These are phyloP conservation scores for Kodamaea sagamina DNA, from an alignment of 805 yeast genomes.

Conservation along the genomic window DNA sequence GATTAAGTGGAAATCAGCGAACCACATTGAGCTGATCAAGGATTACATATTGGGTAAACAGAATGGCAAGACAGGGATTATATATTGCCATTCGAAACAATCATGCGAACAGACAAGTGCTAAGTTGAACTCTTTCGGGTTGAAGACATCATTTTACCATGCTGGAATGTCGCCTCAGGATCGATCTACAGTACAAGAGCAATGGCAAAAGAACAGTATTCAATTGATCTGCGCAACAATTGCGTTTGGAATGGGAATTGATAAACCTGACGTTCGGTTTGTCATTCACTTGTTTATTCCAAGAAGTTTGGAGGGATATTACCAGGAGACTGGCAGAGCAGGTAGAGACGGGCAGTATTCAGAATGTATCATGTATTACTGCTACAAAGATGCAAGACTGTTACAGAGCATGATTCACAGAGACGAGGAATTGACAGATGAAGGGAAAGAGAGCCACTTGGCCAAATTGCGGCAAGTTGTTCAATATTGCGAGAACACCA, in stretches of 20 bases:
- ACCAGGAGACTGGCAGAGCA: conserved; percentile 98
- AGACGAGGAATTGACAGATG: conserved; percentile 65
- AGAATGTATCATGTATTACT: conserved; percentile 80
- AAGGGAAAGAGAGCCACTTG: conserved; percentile 73
- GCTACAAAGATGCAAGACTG: conserved; percentile 75
- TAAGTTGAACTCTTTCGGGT: conserved; percentile 57
- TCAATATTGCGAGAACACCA: conserved; percentile 86
- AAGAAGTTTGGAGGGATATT: conserved; percentile 90
- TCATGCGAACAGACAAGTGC: conserved; percentile 82
- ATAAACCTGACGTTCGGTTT: conserved; percentile 91
- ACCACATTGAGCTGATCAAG: conserved; percentile 57
- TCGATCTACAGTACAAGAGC: conserved; percentile 66
- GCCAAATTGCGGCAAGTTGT: conserved; percentile 79
- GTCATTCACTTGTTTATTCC: conserved; percentile 90
- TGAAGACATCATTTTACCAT: conserved; percentile 79
- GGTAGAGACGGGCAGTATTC: conserved; percentile 91
- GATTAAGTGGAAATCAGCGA: conserved; percentile 64
- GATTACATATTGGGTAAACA: conserved; percentile 55
- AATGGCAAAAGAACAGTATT: conserved; percentile 75
- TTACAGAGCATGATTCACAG: conserved; percentile 75
- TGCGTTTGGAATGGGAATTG: conserved; percentile 99
- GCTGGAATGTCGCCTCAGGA: conserved; percentile 91
- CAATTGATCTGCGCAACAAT: conserved; percentile 94
- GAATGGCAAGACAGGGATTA: conserved; percentile 72
- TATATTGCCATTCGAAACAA: conserved; percentile 88